Base-by-base conservation (phyloP, 75 land plant genomes). In the Cunninghamia lanceolata region DNA sequence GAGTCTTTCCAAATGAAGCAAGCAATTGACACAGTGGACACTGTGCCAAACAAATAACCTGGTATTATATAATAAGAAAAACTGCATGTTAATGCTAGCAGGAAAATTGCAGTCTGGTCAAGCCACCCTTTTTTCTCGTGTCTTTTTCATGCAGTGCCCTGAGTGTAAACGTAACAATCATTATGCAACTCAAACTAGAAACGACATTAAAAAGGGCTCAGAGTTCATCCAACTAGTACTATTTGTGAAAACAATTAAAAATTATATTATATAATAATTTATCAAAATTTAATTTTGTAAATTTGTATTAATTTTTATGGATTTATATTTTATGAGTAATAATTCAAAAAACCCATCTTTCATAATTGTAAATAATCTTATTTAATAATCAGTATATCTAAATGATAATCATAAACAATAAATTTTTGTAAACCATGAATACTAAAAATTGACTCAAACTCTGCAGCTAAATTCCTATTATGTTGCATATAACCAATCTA, bases 81-180 rank as follows among this genome's bases (percentile, higher is more conserved):
- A 63, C 90, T 91, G 40, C 90, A 85, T 3, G 46, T 32, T 34
- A 91, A 56, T 1, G 84, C 91, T 45, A 89, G 36, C 35, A 89
- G 15, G 81, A 91, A 91, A 91, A 89, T 19, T 89, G 91, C 50
- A 66, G 42, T 36, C 92, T 87, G 28, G 92, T 89, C 50, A 89
- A 8, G 4, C 90, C 87, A 30, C 92, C 88, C 82, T 84, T 89
- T 19, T 11, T 39, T 32, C 91, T 76, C 47, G 38, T 54, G 30
- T 92, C 92, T 36, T 85, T 78, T 34, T 91, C 89, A 80, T 91
- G 87, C 83, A 91, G 59, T 39, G 89, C 85, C 84, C 94, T 91
- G 86, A 28, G 50, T 86, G n/a, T 52, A 84, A 47, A 43, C 15
- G 68, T 35, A 3, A 36, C 40, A 75, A 75, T 28, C 32, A 75